These are phyloP conservation scores for Cutaneotrichosporon sp. DNA, from an alignment of 1,284 basidiomycete genomes.

Conservation along the genomic window DNA sequence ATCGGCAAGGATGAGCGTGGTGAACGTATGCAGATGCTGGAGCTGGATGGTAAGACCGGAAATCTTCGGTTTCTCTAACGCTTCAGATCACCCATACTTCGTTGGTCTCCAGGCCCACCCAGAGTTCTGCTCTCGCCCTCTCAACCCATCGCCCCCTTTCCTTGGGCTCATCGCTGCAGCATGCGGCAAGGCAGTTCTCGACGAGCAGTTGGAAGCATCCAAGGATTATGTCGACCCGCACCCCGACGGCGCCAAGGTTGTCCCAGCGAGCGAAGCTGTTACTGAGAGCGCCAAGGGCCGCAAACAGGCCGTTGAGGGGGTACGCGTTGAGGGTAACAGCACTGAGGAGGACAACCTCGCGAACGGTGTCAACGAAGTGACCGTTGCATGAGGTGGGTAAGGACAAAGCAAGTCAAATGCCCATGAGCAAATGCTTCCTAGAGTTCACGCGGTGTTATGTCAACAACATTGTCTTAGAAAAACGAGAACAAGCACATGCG, in stretches of 20 bases:
- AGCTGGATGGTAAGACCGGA: conserved; percentile 63
- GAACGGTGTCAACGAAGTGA: not conserved
- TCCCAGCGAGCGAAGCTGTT: conserved; percentile 42
- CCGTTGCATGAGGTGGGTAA: not conserved
- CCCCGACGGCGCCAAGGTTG: conserved; percentile 48
- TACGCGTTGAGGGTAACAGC: conserved; percentile 26
- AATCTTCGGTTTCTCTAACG: not conserved
- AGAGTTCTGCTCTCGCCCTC: conserved; percentile 96
- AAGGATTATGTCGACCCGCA: conserved; percentile 54
- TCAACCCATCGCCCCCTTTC: conserved; percentile 97
- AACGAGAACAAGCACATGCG: not conserved
- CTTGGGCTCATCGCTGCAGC: conserved; percentile 91
- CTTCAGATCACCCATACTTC: conserved; percentile 88
- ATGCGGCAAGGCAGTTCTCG: conserved; percentile 59
- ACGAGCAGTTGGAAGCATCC: conserved; percentile 71
- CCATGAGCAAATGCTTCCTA: too few species aligned
- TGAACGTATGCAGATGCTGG: conserved; percentile 95
- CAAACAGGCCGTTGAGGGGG: conserved; percentile 37
- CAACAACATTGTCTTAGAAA: not conserved
- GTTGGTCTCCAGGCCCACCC: conserved; percentile 94
- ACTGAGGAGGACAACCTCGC: conserved; percentile 5
- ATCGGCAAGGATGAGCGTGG: conserved; percentile 91
- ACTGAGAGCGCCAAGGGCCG: conserved; percentile 39
- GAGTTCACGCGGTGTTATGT: conserved; percentile 1
- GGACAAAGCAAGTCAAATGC: too few species aligned